Evolutionary conservation across 2,329 filamentous ascomycete species (phyloP), one percentile per base, ranked within the genome.

Genomic region (Xylariaceae sp.): DNA sequence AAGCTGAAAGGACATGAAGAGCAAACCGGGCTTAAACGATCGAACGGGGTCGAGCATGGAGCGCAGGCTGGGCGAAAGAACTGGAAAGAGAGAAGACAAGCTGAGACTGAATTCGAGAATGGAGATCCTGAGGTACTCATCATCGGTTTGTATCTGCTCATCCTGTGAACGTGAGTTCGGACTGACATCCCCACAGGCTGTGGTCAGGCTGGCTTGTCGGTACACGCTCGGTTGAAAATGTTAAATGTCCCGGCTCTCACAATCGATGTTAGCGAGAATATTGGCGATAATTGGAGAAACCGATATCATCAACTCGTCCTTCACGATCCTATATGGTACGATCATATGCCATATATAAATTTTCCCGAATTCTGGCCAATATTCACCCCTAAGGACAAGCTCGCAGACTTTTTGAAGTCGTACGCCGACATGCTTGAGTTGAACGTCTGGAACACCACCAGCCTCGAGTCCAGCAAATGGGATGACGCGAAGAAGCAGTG

Each of bases 351-450:
- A 0, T 85, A 83, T 55, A 53, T 85, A 3, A 65, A 67, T 0
- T 85, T 83, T 50, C 81, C 81, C 0, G 57, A 71, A 0, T 71
- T 68, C 46, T 85, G 80, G 79, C 81, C 81, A 0, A 60, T 82
- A 15, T 85, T 82, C 60, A 84, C 80, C 0, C 81, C 81, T 4
- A 83, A 83, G 49, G 79, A 84, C 57, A 85, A 85, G 51, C 65
- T 84, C 0, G 81, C 71, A 2, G 76, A 81, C 39, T 85, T 77
- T 63, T 76, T 85, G 48, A 78, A 82, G 50, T 64, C 70, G 2
- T 85, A 85, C 47, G 81, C 75, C 9, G 71, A 70, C 29, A 59
- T 73, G 4, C 66, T 85, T 33, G 81, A 86, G 53, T 67, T 85
- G 36, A 82, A 85, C 50, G 70, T 83, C 22, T 85, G 81, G 81